phyloP scores from a whole-genome alignment of 2,329 filamentous ascomycete species.

The Curvularia spicifera region DNA sequence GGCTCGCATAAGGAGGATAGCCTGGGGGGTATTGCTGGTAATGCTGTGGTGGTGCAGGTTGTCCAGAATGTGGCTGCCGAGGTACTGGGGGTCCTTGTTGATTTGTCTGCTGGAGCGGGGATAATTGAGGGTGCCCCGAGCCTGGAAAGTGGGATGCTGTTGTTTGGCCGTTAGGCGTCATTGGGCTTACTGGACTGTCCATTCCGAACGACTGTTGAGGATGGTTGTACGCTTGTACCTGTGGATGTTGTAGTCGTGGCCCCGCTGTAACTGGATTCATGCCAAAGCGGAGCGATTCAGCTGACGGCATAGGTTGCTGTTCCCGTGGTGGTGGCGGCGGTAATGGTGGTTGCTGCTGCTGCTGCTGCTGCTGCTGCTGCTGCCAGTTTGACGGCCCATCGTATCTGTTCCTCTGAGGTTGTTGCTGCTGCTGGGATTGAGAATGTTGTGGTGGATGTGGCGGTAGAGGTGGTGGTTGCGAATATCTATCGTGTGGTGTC shows the following conservation, averaged over 20 bases:
- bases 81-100: constrained; percentile 23
- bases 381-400: constrained; percentile 28
- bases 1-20: constrained; percentile 24
- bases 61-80: constrained; percentile 24
- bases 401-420: constrained; percentile 29
- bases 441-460: constrained; percentile 41
- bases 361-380: constrained; percentile 15
- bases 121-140: constrained; percentile 26
- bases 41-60: constrained; percentile 17
- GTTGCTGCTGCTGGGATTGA: constrained; percentile 25
- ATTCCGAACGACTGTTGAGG: constrained; percentile 32
- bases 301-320: constrained; percentile 25
- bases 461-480: constrained; percentile 44
- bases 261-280: constrained; percentile 23
- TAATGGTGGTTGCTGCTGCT: background rate
- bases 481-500: constrained; percentile 36
- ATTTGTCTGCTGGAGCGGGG: constrained; percentile 21
- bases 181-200: constrained; percentile 48
- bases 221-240: constrained; percentile 35
- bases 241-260: constrained; percentile 37
- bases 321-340: constrained; percentile 4
- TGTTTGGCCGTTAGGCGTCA: constrained; percentile 39
- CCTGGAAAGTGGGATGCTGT: constrained; percentile 31
- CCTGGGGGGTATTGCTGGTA: constrained; percentile 20
- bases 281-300: constrained; percentile 28